Conservation (phyloP, 441 rosid species). For the Erodium moschatum region DNA sequence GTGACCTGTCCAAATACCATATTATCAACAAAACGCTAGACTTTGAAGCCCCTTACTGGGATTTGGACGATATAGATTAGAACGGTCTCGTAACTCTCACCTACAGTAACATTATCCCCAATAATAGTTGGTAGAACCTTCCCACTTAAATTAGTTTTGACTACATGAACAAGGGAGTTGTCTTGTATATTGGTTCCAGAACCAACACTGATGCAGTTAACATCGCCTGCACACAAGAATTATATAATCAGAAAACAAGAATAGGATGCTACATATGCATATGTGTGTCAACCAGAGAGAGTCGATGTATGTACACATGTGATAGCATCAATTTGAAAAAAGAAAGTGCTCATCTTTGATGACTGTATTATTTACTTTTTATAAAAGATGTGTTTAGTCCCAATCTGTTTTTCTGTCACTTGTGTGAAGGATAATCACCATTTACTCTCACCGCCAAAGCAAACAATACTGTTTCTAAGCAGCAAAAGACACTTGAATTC, state of each 20-base stretch:
- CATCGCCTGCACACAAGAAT: conserved; percentile 51
- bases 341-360: neutral
- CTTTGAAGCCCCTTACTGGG: neutral
- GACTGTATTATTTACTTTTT: neutral
- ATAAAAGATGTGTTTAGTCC: neutral
- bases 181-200: conserved; percentile 92
- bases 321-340: too few species aligned
- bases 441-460: too few species aligned
- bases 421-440: too few species aligned
- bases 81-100: conserved; percentile 33
- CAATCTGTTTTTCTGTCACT: neutral
- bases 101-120: conserved; percentile 86
- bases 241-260: neutral
- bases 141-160: conserved; percentile 78
- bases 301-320: too few species aligned
- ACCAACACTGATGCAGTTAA: conserved; percentile 68
- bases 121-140: conserved; percentile 76
- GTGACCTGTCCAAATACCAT: conserved; percentile 49
- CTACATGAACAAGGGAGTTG: conserved; percentile 30
- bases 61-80: neutral
- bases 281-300: too few species aligned
- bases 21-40: conserved; percentile 3
- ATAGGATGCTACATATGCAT: neutral
- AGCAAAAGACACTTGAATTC: too few species aligned
- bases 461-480: too few species aligned